phyloP scores from a whole-genome alignment of 495 filamentous ascomycete species.

The Aspergillus campestris region DNA sequence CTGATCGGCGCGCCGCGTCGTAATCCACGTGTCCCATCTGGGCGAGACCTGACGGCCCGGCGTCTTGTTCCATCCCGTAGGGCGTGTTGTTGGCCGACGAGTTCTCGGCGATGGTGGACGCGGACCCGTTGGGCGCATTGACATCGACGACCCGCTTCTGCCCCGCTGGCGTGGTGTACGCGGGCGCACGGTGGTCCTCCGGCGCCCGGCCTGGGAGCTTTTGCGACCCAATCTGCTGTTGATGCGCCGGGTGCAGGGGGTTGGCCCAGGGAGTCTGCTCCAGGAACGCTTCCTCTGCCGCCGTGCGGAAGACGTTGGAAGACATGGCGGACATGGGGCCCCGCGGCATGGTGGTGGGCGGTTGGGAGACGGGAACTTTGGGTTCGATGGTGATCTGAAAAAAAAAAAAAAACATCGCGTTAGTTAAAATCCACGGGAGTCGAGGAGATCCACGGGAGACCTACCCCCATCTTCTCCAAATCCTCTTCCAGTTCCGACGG shows the following conservation, averaged over 20 bases:
- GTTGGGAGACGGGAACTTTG: slow-evolving; percentile 17
- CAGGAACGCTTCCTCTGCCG: slow-evolving; percentile 74
- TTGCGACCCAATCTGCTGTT: slow-evolving; percentile 32
- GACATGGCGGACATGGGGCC: slow-evolving; percentile 30
- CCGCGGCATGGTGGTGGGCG: slow-evolving; percentile 18
- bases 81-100: slow-evolving; percentile 41
- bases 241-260: slow-evolving; percentile 72
- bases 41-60: slow-evolving; percentile 14
- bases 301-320: slow-evolving; percentile 33
- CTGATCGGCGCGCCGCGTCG: slow-evolving; percentile 30
- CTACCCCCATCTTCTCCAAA: slow-evolving; percentile 81
- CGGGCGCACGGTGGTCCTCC: slow-evolving; percentile 24
- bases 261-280: slow-evolving; percentile 84
- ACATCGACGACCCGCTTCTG: slow-evolving; percentile 46
- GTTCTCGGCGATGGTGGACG: slow-evolving; percentile 48
- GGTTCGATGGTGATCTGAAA: slow-evolving; percentile 34
- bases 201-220: slow-evolving; percentile 25
- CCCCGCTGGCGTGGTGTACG: slow-evolving; percentile 43
- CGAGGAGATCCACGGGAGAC: slow-evolving; percentile 23
- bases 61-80: slow-evolving; percentile 35
- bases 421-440: neutral
- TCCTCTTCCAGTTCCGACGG: slow-evolving; percentile 74
- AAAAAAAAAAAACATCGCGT: slow-evolving; percentile 4
- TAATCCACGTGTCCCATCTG: slow-evolving; percentile 29
- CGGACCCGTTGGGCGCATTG: slow-evolving; percentile 46